A percentile compares a stretch with the other conserved stretches of the same genome.
Evolutionary conservation across 108 stramenopile species (phyloP).

Genomic region (Stephanodiscus minutulus): DNA sequence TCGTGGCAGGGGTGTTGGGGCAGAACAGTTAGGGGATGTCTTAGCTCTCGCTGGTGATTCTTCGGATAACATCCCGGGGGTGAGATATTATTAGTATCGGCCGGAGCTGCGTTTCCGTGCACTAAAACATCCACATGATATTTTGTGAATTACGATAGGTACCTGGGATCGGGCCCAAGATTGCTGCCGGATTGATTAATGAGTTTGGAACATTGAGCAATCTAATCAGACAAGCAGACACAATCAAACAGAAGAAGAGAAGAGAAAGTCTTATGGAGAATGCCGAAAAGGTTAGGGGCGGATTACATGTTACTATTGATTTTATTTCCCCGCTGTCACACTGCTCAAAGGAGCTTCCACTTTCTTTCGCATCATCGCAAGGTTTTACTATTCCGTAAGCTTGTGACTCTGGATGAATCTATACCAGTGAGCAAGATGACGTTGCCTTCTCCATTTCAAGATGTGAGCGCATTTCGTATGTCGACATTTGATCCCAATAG

Average conservation of each 20-base stretch:
- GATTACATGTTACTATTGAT: constrained; percentile 51
- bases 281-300: constrained; percentile 53
- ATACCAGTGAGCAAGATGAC: constrained; percentile 26
- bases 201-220: constrained; percentile 69
- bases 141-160: constrained; percentile 4
- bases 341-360: constrained; percentile 43
- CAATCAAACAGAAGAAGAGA: constrained; percentile 67
- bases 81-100: constrained; percentile 9
- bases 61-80: constrained; percentile 88
- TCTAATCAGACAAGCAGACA: constrained; percentile 55
- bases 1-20: constrained; percentile 48
- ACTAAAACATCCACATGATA: not conserved
- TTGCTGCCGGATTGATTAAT: constrained; percentile 70
- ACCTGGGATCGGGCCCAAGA: constrained; percentile 90
- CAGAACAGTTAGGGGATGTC: constrained; percentile 77
- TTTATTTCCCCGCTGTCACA: too few relatives aligned
- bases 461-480: constrained; percentile 43
- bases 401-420: constrained; percentile 32
- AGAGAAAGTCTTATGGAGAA: constrained; percentile 61
- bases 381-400: constrained; percentile 36
- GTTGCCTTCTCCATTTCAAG: constrained; percentile 30
- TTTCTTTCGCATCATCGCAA: constrained; percentile 10
- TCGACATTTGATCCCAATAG: constrained; percentile 40
- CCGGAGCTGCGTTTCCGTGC: not conserved
- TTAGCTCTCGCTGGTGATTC: constrained; percentile 87